phyloP scores from a whole-genome alignment of 768 basidiomycete species.

The Leccinum incarnatum region DNA sequence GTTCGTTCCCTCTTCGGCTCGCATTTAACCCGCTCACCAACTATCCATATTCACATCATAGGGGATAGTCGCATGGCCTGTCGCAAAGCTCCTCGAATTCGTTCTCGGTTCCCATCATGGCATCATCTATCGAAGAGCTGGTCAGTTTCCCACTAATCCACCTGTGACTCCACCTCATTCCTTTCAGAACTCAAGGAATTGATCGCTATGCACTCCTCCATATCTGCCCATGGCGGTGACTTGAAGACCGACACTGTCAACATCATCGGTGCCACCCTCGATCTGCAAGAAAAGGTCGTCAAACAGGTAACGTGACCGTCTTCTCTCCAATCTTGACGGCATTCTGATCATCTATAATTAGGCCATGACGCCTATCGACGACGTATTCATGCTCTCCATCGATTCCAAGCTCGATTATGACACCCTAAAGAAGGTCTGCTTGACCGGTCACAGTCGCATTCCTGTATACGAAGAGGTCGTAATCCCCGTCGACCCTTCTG shows the following conservation, averaged over 20 bases:
- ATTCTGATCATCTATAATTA: slow-evolving; percentile 21
- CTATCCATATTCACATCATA: slow-evolving; percentile 23
- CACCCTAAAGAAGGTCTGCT: slow-evolving; percentile 69
- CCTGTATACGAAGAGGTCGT: slow-evolving; percentile 81
- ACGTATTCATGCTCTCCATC: slow-evolving; percentile 87
- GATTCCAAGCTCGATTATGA: slow-evolving; percentile 80
- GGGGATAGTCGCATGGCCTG: slow-evolving; percentile 80
- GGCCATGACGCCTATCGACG: slow-evolving; percentile 79
- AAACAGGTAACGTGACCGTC: slow-evolving; percentile 42
- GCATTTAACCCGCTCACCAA: background rate
- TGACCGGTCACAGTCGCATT: slow-evolving; percentile 80
- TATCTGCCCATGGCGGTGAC: slow-evolving; percentile 77
- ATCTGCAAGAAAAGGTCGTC: slow-evolving; percentile 84
- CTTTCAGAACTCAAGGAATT: slow-evolving; percentile 76
- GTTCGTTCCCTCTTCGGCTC: slow-evolving; percentile 34
- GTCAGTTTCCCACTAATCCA: slow-evolving; percentile 25
- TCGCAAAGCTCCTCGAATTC: slow-evolving; percentile 78
- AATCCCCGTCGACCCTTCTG: slow-evolving; percentile 40
- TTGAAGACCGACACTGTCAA: slow-evolving; percentile 83
- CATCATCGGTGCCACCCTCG: slow-evolving; percentile 87
- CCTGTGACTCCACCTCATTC: background rate
- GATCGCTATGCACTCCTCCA: slow-evolving; percentile 81
- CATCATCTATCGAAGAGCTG: slow-evolving; percentile 81
- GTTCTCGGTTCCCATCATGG: slow-evolving; percentile 83
- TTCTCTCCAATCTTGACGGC: background rate